These are phyloP conservation scores for Glycine latifolia DNA, from an alignment of 306 rosid genomes.

Conservation along the genomic window DNA sequence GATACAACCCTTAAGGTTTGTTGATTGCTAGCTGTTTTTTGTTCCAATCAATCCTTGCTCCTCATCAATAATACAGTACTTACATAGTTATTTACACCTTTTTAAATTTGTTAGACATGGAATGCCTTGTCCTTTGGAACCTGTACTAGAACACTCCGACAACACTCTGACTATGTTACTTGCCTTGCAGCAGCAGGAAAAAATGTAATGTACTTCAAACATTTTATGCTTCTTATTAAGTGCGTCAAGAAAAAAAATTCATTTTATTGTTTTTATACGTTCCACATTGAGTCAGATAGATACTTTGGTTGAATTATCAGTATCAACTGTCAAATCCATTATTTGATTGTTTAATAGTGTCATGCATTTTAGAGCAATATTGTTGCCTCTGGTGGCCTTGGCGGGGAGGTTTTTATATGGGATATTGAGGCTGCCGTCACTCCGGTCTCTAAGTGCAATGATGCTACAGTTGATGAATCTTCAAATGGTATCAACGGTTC, in stretches of 20 bases:
- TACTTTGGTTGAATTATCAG: constrained; percentile 49
- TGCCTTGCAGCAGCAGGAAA: constrained; percentile 90
- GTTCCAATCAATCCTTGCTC: constrained; percentile 17
- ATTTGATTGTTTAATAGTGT: constrained; percentile 90
- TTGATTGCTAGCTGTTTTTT: constrained; percentile 36
- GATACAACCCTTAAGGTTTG: constrained; percentile 95
- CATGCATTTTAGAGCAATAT: constrained; percentile 98
- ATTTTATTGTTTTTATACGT: constrained; percentile 33
- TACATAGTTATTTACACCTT: constrained; percentile 32
- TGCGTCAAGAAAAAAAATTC: constrained; percentile 47
- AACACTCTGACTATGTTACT: constrained; percentile 93
- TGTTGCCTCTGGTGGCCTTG: constrained; percentile 99
- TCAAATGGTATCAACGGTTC: constrained; percentile 81
- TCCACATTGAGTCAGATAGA: constrained; percentile 41
- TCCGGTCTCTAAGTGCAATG: constrained; percentile 73
- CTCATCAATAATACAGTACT: constrained; percentile 30
- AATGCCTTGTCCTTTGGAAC: constrained; percentile 76
- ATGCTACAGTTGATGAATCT: constrained; percentile 76
- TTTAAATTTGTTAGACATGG: constrained; percentile 72
- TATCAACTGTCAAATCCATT: constrained; percentile 50
- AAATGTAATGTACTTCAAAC: constrained; percentile 83
- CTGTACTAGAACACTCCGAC: constrained; percentile 85
- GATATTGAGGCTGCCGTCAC: constrained; percentile 89
- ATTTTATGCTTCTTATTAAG: constrained; percentile 37
- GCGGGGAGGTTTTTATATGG: constrained; percentile 99